phyloP scores from a whole-genome alignment of 495 filamentous ascomycete genomes.

The Podospora anserina region DNA sequence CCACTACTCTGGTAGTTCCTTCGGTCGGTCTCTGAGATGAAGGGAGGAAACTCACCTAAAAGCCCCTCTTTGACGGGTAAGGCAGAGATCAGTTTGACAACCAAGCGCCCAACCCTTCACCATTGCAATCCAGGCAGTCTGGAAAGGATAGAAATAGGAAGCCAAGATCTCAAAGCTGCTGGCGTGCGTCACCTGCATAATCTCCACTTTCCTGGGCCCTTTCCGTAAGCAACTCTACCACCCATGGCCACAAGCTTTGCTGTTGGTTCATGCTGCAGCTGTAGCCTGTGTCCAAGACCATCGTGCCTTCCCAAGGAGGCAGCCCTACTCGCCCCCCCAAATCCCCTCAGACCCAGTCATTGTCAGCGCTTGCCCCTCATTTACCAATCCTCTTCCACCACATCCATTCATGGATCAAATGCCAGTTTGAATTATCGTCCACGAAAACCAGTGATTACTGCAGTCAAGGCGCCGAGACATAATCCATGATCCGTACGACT shows the following conservation, averaged over 20 bases:
- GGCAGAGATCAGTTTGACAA: not conserved
- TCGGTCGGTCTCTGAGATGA: too few species aligned
- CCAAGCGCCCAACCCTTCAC: not conserved
- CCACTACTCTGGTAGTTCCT: too few species aligned
- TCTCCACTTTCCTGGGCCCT: conserved; percentile 2
- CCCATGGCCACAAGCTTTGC: not conserved
- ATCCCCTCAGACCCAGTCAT: not conserved
- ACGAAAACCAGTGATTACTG: not conserved
- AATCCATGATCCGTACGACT: not conserved
- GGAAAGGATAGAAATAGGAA: not conserved
- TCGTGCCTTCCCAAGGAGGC: not conserved
- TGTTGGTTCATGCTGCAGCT: conserved; percentile 4
- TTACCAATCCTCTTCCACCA: not conserved
- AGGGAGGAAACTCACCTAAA: not conserved
- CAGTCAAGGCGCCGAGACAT: too few species aligned
- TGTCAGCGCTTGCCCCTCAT: not conserved
- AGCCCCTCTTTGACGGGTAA: not conserved
- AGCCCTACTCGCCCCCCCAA: not conserved
- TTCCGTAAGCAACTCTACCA: not conserved
- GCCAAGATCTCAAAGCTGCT: not conserved
- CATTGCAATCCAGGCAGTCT: not conserved
- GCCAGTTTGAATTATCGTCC: too few species aligned
- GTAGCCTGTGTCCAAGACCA: not conserved
- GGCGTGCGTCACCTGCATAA: conserved; percentile 11
- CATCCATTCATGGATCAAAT: not conserved